Base-by-base conservation (phyloP, 192 early-diverging fungal species). In the Spizellomyces punctatus region DNA sequence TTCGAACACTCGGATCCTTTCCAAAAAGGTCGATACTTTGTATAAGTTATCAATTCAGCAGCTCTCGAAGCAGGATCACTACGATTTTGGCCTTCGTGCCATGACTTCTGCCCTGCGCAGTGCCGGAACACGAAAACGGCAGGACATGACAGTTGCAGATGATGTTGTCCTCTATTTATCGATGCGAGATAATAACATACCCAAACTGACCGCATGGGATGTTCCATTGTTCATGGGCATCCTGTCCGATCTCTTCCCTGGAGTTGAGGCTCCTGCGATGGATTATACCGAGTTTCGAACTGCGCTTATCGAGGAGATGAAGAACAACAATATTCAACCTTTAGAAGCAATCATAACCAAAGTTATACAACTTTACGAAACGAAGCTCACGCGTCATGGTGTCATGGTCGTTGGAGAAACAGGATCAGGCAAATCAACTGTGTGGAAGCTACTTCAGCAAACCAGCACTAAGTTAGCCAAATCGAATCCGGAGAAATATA, bases 1-100 rank as follows among this genome's bases (percentile, higher is more conserved):
- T 75, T 80, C 80, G 5, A 85, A 88, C 63, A 86, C 86, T 14
- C 60, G 81, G 44, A 69, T 77, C 14, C 74, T 88, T 12, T 58
- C 81, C 45, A 86, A 86, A 58, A 88, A 88, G 64, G 86, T 82
- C 9, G 86, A 86, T 62, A 88, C 83, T 8, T 73, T 88, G 4
- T 88, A 88, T 66, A 83, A 85, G 63, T 79, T 88, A 10, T 73
- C 83, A 46, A 82, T 77, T n/a, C 83, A 88, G 76, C 84, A 86
- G 60, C 78, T 88, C 10, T 87, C 85, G 6, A 85, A 88, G 70
- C 86, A 88, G 63, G 86, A 88, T 66, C 86, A 88, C 65, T 88
- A 88, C 52, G 86, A 88, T 68, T 88, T 88, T 64, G 79, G 78
- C 21, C 70, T 88, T 10, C 71, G 86, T 27, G 85, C 85, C 9